Conservation (phyloP, 176 grass and related monocot species). For the Themeda triandra region DNA sequence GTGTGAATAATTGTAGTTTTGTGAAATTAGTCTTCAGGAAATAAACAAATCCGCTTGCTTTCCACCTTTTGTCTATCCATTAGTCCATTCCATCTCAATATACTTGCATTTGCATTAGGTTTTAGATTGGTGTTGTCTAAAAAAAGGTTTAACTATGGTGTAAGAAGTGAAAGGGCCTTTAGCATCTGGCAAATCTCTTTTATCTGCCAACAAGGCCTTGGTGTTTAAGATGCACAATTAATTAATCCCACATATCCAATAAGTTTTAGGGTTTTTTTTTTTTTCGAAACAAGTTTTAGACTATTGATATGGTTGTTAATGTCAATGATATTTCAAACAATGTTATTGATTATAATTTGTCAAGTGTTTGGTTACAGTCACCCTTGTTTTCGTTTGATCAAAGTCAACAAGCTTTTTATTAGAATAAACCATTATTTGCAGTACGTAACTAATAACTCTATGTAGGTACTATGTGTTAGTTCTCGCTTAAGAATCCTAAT, state of each 20-base stretch:
- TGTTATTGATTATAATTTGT: background rate
- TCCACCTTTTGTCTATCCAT: background rate
- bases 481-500: background rate
- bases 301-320: background rate
- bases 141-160: background rate
- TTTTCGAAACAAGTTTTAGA: background rate
- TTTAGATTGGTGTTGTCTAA: background rate
- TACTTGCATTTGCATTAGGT: background rate
- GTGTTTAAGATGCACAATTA: background rate
- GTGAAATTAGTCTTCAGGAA: background rate
- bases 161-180: background rate
- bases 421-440: background rate
- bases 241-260: background rate
- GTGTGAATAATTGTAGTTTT: background rate
- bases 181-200: background rate
- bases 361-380: background rate
- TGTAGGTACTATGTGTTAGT: background rate
- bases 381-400: background rate
- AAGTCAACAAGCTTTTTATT: background rate
- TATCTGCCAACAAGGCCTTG: background rate
- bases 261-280: background rate
- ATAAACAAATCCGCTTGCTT: background rate
- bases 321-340: background rate
- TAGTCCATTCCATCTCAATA: background rate
- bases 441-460: background rate